A percentile compares a stretch with the other conserved stretches of the same genome.
Evolutionary conservation across 805 yeast genomes (phyloP).

Genomic region (Candida multigemmis): DNA sequence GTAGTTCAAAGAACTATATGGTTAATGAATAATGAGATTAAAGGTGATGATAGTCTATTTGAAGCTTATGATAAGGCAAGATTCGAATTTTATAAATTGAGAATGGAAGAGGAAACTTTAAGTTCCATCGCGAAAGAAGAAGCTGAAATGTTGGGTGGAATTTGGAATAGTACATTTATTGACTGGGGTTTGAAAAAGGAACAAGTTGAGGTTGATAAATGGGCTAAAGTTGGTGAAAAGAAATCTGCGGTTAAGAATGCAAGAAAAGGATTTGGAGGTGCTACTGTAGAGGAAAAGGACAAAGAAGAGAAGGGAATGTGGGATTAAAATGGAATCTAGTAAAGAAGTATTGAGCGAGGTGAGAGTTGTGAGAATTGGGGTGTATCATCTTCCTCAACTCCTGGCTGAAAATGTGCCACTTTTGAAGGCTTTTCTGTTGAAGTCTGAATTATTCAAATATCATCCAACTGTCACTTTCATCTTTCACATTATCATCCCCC

Average conservation of each 20-base stretch:
- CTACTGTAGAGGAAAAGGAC: conserved; percentile 1
- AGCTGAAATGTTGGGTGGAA: conserved; percentile 76
- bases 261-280: conserved; percentile 10
- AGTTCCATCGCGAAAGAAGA: conserved; percentile 71
- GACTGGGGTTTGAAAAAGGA: conserved; percentile 67
- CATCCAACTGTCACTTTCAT: too few relatives aligned
- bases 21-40: conserved; percentile 15
- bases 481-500: too few relatives aligned
- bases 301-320: conserved; percentile 1
- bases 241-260: conserved; percentile 51
- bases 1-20: conserved; percentile 37
- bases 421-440: too few relatives aligned
- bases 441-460: too few relatives aligned
- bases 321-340: background rate
- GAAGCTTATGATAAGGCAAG: conserved; percentile 83
- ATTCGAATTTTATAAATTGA: conserved; percentile 76
- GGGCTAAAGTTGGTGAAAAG: conserved; percentile 65
- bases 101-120: conserved; percentile 79
- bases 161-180: conserved; percentile 51
- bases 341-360: conserved; percentile 1
- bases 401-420: too few relatives aligned
- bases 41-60: conserved; percentile 24
- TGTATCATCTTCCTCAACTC: too few relatives aligned
- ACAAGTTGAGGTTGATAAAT: conserved; percentile 57
- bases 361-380: too few relatives aligned